Percentiles rank a stretch among this genome's conserved stretches.
These are phyloP conservation scores for Cryptosporidium andersoni DNA, from an alignment of 169 alveolate genomes.

Conservation along the genomic window DNA sequence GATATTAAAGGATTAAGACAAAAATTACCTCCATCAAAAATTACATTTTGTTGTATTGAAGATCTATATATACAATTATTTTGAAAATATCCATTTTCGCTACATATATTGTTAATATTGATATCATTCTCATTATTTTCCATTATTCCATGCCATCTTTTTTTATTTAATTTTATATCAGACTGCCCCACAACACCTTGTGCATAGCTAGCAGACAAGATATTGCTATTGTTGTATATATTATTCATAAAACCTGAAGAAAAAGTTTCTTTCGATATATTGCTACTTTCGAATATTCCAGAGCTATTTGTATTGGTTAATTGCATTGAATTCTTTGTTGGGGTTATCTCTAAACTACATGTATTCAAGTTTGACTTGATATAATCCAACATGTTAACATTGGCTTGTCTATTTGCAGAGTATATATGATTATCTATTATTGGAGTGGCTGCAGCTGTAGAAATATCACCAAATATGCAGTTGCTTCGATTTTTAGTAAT, in stretches of 20 bases:
- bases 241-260: constrained; percentile 15
- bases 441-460: constrained; percentile 70
- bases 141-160: constrained; percentile 10
- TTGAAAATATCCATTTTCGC: constrained; percentile 32
- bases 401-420: constrained; percentile 17
- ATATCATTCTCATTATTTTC: constrained; percentile 39
- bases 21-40: constrained; percentile 27
- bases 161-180: background rate
- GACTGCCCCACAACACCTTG: constrained; percentile 9
- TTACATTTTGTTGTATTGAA: constrained; percentile 23
- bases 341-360: no score
- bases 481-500: constrained; percentile 19
- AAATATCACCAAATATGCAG: constrained; percentile 55
- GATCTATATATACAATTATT: constrained; percentile 24
- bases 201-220: background rate
- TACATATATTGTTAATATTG: constrained; percentile 30
- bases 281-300: constrained; percentile 6
- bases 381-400: constrained; percentile 38
- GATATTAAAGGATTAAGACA: constrained; percentile 40
- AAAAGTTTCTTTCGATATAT: constrained; percentile 21
- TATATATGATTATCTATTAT: constrained; percentile 32
- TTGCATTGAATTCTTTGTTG: constrained; percentile 18
- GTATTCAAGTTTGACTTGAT: constrained; percentile 18
- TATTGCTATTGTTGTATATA: constrained; percentile 7
- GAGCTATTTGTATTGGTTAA: constrained; percentile 3